Conservation (phyloP, 352 stramenopile genomes). For the Pythium plurisporium region DNA sequence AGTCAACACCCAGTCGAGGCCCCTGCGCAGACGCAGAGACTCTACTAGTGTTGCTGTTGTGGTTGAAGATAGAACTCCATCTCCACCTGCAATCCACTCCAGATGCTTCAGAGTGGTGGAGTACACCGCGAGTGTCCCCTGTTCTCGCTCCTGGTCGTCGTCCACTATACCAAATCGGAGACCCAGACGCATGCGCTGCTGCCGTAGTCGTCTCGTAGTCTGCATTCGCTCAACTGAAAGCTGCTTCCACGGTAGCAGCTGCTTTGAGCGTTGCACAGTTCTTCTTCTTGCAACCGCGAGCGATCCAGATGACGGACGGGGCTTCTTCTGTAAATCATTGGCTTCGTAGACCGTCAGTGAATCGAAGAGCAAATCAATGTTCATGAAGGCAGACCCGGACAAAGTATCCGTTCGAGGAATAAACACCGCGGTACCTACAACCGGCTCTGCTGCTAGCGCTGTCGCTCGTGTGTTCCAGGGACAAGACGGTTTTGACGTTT, state of each 20-base stretch:
- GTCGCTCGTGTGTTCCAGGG: constrained; percentile 29
- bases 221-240: constrained; percentile 46
- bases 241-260: constrained; percentile 59
- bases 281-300: constrained; percentile 1
- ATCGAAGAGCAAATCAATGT: constrained; percentile 1
- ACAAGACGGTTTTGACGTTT: not conserved
- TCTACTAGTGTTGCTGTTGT: not conserved
- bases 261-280: constrained; percentile 27
- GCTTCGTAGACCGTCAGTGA: not conserved
- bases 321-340: not conserved
- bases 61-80: not conserved
- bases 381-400: not conserved
- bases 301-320: constrained; percentile 1
- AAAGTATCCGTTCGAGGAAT: not conserved
- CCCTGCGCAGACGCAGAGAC: not conserved
- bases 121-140: constrained; percentile 21
- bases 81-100: constrained; percentile 23
- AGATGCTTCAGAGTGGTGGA: constrained; percentile 19
- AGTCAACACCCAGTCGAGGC: not conserved
- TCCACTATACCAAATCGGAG: not conserved
- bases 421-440: constrained; percentile 26
- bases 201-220: constrained; percentile 15
- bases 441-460: constrained; percentile 18
- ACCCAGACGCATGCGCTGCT: constrained; percentile 6
- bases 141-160: constrained; percentile 8